These are phyloP conservation scores for Pachyrhizus erosus DNA, from an alignment of 306 rosid species.

Conservation along the genomic window DNA sequence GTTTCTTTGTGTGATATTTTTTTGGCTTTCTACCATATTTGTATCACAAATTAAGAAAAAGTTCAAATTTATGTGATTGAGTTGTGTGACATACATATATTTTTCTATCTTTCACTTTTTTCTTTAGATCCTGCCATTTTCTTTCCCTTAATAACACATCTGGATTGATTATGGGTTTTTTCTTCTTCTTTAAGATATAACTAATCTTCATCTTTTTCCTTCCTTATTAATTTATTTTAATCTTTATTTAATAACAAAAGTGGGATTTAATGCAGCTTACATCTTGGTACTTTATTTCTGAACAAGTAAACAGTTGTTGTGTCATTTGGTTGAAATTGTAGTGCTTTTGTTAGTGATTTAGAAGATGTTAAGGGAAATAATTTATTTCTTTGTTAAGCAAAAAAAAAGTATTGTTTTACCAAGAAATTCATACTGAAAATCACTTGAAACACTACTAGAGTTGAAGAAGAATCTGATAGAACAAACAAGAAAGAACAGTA, in stretches of 20 bases:
- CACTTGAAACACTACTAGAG: neutral
- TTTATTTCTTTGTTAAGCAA: neutral
- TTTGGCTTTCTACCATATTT: neutral
- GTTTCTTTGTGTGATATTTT: neutral
- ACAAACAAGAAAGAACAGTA: conserved; percentile 1
- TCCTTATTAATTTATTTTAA: neutral
- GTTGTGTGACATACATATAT: neutral
- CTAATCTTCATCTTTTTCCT: neutral
- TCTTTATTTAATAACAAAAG: neutral
- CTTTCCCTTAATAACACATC: conserved; percentile 10
- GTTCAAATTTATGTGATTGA: conserved; percentile 26
- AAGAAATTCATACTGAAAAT: conserved; percentile 1
- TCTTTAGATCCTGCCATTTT: conserved; percentile 34
- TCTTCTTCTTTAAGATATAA: neutral
- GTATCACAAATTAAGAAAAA: conserved; percentile 22
- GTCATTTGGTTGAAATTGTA: conserved; percentile 2
- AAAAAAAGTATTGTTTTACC: neutral
- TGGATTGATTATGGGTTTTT: neutral
- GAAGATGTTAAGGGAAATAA: neutral
- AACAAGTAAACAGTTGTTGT: neutral
- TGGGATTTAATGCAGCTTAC: neutral
- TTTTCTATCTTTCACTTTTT: conserved; percentile 10
- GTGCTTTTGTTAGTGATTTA: neutral
- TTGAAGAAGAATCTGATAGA: conserved; percentile 12
- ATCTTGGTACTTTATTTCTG: neutral